phyloP scores from a whole-genome alignment of 768 basidiomycete genomes.

The Phlebiopsis gigantea region DNA sequence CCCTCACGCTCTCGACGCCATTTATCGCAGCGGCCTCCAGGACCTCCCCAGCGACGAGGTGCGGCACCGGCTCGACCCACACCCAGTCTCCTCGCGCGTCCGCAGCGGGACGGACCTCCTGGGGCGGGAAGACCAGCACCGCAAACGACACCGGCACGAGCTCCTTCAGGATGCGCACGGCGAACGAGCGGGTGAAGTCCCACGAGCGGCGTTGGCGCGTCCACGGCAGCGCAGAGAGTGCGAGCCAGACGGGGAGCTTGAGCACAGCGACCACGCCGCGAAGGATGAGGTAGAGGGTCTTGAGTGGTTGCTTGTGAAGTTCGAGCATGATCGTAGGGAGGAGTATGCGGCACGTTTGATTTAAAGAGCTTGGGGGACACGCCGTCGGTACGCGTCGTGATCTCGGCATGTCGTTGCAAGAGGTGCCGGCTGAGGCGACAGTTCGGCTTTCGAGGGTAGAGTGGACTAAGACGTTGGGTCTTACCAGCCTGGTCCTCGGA shows the following conservation, averaged over 20 bases:
- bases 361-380: no score
- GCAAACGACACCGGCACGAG: not conserved
- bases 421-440: no score
- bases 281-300: not conserved
- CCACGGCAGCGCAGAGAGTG: not conserved
- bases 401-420: no score
- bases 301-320: not conserved
- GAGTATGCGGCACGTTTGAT: no score
- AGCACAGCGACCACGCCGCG: not conserved
- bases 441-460: no score
- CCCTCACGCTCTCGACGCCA: slow-evolving; percentile 17
- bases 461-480: no score
- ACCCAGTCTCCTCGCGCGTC: not conserved
- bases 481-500: no score
- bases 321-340: no score
- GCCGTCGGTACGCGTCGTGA: no score
- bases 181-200: not conserved
- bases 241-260: slow-evolving; percentile 4
- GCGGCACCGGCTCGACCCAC: slow-evolving; percentile 1
- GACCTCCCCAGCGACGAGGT: slow-evolving; percentile 22
- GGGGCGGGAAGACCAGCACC: not conserved
- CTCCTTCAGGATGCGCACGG: not conserved
- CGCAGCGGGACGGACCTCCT: not conserved
- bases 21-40: slow-evolving; percentile 15
- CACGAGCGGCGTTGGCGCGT: not conserved